These are phyloP conservation scores for Phytopythium sindhum DNA, from an alignment of 352 stramenopile species.

Conservation along the genomic window DNA sequence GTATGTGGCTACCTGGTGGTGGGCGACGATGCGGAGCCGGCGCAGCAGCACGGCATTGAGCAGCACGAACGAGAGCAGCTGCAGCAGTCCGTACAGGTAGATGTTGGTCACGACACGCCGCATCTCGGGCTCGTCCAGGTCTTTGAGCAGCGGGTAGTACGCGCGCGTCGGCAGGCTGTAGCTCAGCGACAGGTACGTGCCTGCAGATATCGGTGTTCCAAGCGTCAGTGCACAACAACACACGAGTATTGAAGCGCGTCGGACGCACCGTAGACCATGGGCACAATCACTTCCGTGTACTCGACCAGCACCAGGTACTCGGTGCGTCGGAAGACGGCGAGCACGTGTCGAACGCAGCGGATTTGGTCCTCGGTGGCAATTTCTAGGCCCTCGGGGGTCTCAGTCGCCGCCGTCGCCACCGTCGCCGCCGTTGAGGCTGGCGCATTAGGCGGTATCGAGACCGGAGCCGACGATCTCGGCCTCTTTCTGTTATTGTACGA, in stretches of 20 bases:
- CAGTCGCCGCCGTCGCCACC: not conserved
- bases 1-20: not conserved
- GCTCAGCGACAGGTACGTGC: constrained; percentile 4
- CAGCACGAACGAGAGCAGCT: constrained; percentile 16
- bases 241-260: not conserved
- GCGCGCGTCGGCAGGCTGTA: constrained; percentile 12
- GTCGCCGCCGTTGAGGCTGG: not conserved
- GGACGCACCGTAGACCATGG: constrained; percentile 26
- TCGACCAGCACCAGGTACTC: constrained; percentile 33
- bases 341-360: constrained; percentile 15
- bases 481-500: not conserved
- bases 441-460: not conserved
- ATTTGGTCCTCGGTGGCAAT: not conserved
- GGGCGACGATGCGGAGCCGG: constrained; percentile 16
- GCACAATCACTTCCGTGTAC: constrained; percentile 32
- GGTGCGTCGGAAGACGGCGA: constrained; percentile 17
- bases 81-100: constrained; percentile 21
- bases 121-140: constrained; percentile 11
- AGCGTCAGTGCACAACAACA: not conserved
- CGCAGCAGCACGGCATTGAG: constrained; percentile 14
- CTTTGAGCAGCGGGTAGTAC: constrained; percentile 17
- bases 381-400: not conserved
- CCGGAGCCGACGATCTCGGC: not conserved
- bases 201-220: not conserved
- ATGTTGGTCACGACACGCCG: constrained; percentile 14